Conservation (phyloP, 306 rosid genomes). For the Alnus rubra region DNA sequence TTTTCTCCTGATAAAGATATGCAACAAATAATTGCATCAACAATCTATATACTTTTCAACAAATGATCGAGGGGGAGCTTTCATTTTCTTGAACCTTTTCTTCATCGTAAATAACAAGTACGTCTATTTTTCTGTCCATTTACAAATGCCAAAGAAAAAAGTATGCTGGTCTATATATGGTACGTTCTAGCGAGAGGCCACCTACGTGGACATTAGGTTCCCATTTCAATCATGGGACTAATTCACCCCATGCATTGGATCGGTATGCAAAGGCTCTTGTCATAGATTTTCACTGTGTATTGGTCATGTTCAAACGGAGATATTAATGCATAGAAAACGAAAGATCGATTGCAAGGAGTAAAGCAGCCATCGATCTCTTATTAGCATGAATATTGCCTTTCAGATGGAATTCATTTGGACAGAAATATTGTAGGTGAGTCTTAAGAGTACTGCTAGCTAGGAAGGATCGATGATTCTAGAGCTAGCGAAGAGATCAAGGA, state of each 20-base stretch:
- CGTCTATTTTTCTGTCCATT: too few species aligned
- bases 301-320: background rate
- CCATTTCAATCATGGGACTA: background rate
- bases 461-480: background rate
- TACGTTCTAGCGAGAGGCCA: too few species aligned
- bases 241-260: background rate
- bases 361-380: too few species aligned
- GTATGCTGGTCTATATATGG: too few species aligned
- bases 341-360: background rate
- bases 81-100: too few species aligned
- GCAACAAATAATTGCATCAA: background rate
- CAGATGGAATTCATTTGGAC: constrained; percentile 15
- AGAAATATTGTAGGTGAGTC: constrained; percentile 2
- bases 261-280: background rate
- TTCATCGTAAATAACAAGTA: too few species aligned
- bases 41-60: background rate
- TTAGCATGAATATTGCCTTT: background rate
- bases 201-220: background rate
- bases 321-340: background rate
- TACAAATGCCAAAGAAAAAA: too few species aligned
- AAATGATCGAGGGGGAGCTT: background rate
- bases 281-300: background rate
- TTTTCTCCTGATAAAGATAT: background rate
- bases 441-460: background rate
- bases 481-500: background rate